phyloP scores from a whole-genome alignment of 805 yeast genomes.

The Metschnikowia dekortorum region DNA sequence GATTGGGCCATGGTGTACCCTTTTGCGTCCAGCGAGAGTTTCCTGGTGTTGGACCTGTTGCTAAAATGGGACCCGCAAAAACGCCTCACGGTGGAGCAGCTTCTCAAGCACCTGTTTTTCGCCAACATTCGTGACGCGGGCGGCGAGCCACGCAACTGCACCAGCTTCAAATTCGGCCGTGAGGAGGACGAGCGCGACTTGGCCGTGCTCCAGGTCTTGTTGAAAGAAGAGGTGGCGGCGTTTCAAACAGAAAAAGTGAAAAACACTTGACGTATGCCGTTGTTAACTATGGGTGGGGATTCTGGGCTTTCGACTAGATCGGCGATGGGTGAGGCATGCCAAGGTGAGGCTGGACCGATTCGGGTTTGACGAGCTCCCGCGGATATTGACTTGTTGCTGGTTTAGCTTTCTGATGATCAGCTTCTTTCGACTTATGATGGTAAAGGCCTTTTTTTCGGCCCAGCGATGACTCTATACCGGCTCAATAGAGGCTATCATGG shows the following conservation, averaged over 20 bases:
- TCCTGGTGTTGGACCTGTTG: slow-evolving; percentile 49
- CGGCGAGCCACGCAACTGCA: slow-evolving; percentile 52
- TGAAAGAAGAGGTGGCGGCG: slow-evolving; percentile 20
- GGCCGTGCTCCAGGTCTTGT: slow-evolving; percentile 13
- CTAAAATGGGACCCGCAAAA: slow-evolving; percentile 60
- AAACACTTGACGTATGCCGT: background rate
- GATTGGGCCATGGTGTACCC: slow-evolving; percentile 59
- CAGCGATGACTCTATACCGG: too few species aligned
- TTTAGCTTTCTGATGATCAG: too few species aligned
- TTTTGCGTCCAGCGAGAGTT: slow-evolving; percentile 49
- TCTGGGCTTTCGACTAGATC: too few species aligned
- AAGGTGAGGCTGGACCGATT: too few species aligned
- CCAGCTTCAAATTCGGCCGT: slow-evolving; percentile 62
- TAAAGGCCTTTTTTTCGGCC: too few species aligned
- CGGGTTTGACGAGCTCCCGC: too few species aligned
- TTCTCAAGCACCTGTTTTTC: slow-evolving; percentile 57
- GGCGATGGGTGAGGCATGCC: too few species aligned
- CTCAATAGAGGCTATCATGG: too few species aligned
- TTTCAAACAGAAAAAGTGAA: slow-evolving; percentile 14
- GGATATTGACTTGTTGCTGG: too few species aligned
- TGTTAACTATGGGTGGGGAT: too few species aligned
- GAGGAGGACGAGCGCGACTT: slow-evolving; percentile 37
- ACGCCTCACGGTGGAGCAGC: slow-evolving; percentile 53
- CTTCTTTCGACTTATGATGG: too few species aligned
- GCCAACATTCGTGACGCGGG: slow-evolving; percentile 46